Evolutionary conservation across 768 basidiomycete genomes (phyloP).

Genomic region (Tephrocybe sp.): DNA sequence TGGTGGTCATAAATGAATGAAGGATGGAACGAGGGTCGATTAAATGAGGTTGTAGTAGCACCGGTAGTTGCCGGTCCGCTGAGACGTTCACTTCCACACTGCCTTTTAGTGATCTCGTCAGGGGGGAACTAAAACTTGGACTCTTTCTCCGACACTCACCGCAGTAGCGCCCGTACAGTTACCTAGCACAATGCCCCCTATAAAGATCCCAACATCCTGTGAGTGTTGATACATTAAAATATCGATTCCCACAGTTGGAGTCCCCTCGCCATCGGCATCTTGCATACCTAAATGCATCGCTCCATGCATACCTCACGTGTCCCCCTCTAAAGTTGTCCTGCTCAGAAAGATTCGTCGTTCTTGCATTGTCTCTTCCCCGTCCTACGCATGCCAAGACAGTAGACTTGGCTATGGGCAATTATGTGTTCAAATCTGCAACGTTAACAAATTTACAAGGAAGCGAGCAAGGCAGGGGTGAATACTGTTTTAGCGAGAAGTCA

Average conservation of each 20-base stretch:
- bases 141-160: no score
- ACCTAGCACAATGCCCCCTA: no score
- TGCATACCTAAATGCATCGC: neutral
- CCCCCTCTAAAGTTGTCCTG: neutral
- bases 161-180: neutral
- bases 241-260: neutral
- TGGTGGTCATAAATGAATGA: constrained; percentile 17
- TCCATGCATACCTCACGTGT: constrained; percentile 6
- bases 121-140: no score
- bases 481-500: constrained; percentile 19
- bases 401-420: no score
- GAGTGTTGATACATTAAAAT: no score
- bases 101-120: neutral
- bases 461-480: constrained; percentile 11
- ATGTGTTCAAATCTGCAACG: no score
- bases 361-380: neutral
- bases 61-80: constrained; percentile 19
- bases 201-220: no score
- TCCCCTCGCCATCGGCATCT: constrained; percentile 8
- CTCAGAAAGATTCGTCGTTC: neutral
- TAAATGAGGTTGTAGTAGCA: neutral
- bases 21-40: constrained; percentile 5
- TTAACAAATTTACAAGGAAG: constrained; percentile 1
- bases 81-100: neutral
- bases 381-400: neutral